Evolutionary conservation across 176 grass and related monocot species (phyloP).

Genomic region (Leersia perrieri): DNA sequence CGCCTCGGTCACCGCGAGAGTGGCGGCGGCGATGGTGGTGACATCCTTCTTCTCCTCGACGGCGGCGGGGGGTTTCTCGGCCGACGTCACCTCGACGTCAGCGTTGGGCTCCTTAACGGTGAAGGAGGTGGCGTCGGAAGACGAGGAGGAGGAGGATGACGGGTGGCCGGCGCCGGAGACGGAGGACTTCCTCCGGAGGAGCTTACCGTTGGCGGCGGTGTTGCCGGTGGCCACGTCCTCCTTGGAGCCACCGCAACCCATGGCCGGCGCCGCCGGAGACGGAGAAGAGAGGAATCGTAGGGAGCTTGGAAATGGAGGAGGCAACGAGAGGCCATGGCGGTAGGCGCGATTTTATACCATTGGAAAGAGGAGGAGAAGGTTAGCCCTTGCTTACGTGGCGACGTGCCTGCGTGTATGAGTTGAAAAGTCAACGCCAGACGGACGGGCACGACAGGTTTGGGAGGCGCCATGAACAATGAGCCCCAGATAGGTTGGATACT

Average conservation of each 20-base stretch:
- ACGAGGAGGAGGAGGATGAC: not conserved
- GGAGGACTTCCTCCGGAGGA: slow-evolving; percentile 59
- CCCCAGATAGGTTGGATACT: too few species aligned
- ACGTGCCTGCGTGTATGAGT: slow-evolving; percentile 3
- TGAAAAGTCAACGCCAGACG: not conserved
- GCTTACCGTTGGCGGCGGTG: slow-evolving; percentile 32
- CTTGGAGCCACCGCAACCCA: slow-evolving; percentile 93
- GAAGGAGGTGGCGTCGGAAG: not conserved
- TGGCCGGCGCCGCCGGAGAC: slow-evolving; percentile 34
- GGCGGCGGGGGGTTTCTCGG: not conserved
- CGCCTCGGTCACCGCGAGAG: not conserved
- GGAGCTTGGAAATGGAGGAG: slow-evolving; percentile 39
- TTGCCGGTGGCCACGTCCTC: slow-evolving; percentile 79
- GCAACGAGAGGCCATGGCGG: slow-evolving; percentile 20
- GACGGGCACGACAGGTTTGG: not conserved
- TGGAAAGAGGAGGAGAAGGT: too few species aligned
- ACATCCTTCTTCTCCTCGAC: slow-evolving; percentile 7
- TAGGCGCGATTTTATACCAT: slow-evolving; percentile 23
- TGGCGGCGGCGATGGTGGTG: not conserved
- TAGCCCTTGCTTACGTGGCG: not conserved
- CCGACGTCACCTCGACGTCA: not conserved
- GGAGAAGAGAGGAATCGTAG: slow-evolving; percentile 30
- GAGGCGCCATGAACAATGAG: not conserved
- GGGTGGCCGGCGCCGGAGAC: slow-evolving; percentile 6
- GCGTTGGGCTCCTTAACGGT: not conserved